Evolutionary conservation across 345 rosid species (phyloP).

Genomic region (Eucalyptus sp.): DNA sequence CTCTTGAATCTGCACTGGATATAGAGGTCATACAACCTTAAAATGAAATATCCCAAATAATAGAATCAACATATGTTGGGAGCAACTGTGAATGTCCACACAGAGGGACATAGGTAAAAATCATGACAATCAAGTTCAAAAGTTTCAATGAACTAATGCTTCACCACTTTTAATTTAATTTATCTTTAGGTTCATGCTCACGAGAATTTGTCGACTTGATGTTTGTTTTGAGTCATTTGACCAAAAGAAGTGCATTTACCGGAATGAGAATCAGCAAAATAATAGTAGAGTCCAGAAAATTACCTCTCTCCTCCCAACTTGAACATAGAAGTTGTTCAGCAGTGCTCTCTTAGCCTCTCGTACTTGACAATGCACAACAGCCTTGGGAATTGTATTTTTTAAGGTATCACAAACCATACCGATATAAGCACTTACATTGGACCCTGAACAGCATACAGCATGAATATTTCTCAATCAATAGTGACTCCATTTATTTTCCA

Average conservation of each 20-base stretch:
- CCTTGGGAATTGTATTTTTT: slow-evolving; percentile 87
- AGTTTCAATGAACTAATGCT: background rate
- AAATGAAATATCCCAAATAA: background rate
- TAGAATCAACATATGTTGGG: background rate
- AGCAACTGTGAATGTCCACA: background rate
- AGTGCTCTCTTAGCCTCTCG: slow-evolving; percentile 88
- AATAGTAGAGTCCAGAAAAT: background rate
- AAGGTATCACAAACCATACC: slow-evolving; percentile 91
- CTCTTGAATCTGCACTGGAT: background rate
- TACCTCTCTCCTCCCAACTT: slow-evolving; percentile 95
- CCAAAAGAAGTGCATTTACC: background rate
- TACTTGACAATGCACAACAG: slow-evolving; percentile 94
- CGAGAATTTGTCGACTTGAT: background rate
- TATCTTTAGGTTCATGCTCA: background rate
- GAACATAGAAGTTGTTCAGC: slow-evolving; percentile 76
- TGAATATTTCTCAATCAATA: background rate
- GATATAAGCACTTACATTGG: slow-evolving; percentile 86
- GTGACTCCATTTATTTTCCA: background rate
- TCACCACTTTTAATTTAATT: background rate
- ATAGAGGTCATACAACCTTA: background rate
- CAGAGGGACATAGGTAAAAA: background rate
- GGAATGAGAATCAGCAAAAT: background rate
- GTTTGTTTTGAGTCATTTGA: background rate
- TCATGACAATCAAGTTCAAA: background rate
- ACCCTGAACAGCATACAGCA: slow-evolving; percentile 28